A percentile compares a stretch with the other conserved stretches of the same genome.
Conservation (phyloP, 805 yeast genomes). For the Yamadazyma insecticola region DNA sequence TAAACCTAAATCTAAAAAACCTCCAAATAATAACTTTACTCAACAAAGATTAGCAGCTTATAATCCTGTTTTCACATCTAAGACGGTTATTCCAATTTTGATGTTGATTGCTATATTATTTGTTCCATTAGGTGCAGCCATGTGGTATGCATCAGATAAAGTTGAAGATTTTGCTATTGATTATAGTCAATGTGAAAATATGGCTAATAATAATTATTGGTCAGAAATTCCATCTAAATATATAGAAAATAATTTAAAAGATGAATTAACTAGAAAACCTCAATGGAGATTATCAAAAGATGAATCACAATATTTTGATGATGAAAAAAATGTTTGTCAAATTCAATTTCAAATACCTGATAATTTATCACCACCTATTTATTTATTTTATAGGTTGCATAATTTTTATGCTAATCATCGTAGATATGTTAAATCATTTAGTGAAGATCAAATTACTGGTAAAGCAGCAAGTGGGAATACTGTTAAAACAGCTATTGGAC, state of each 20-base stretch:
- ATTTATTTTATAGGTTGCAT: slow-evolving; percentile 37
- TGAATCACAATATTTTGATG: slow-evolving; percentile 42
- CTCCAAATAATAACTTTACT: slow-evolving; percentile 56
- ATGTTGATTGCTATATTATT: slow-evolving; percentile 34
- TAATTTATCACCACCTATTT: slow-evolving; percentile 34
- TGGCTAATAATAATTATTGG: slow-evolving; percentile 31
- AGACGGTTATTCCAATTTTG: slow-evolving; percentile 37
- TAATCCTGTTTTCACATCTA: slow-evolving; percentile 42
- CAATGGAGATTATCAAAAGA: slow-evolving; percentile 36
- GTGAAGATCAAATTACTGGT: slow-evolving; percentile 41
- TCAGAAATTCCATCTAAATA: slow-evolving; percentile 33
- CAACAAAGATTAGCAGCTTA: slow-evolving; percentile 52
- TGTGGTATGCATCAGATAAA: slow-evolving; percentile 40
- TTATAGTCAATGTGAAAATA: slow-evolving; percentile 35
- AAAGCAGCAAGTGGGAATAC: slow-evolving; percentile 28
- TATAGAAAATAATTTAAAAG: slow-evolving; percentile 31
- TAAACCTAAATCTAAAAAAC: slow-evolving; percentile 50
- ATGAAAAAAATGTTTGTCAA: slow-evolving; percentile 44
- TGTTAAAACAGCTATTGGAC: slow-evolving; percentile 40
- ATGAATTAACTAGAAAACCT: slow-evolving; percentile 12
- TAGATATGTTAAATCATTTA: slow-evolving; percentile 38
- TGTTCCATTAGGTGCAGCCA: slow-evolving; percentile 42
- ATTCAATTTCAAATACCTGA: slow-evolving; percentile 36
- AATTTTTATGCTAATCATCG: slow-evolving; percentile 42
- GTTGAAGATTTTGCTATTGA: slow-evolving; percentile 38